These are phyloP conservation scores for Babesia divergens DNA, from an alignment of 169 alveolate species.

Conservation along the genomic window DNA sequence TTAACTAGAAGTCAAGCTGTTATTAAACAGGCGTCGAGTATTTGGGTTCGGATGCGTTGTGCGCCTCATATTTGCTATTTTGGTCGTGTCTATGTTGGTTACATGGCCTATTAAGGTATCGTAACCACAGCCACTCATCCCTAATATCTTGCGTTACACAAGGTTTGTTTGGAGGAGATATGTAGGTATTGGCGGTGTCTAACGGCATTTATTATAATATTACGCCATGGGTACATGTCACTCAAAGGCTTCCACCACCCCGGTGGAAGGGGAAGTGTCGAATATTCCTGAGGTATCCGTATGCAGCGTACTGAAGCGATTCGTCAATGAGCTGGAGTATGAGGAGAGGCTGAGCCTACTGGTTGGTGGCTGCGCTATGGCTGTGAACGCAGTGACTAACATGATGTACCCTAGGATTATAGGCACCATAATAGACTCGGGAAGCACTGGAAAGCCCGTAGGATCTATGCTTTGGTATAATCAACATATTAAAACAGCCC, in stretches of 20 bases:
- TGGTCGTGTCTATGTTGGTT: no score
- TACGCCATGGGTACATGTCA: not conserved
- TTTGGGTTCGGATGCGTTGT: no score
- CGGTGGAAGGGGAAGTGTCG: constrained; percentile 1
- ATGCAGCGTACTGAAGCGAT: constrained; percentile 10
- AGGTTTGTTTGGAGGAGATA: no score
- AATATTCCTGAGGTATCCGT: not conserved
- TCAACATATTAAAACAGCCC: not conserved
- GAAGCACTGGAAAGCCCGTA: constrained; percentile 13
- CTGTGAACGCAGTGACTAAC: constrained; percentile 47
- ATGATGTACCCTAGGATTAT: constrained; percentile 55
- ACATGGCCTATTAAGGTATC: no score
- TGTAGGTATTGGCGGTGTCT: not conserved
- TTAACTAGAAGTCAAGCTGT: no score
- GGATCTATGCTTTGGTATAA: not conserved
- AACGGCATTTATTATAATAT: not conserved
- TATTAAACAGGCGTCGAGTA: no score
- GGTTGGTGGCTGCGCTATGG: constrained; percentile 44
- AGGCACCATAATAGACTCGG: constrained; percentile 55
- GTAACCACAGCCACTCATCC: no score
- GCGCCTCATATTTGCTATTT: no score
- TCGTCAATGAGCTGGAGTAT: constrained; percentile 32
- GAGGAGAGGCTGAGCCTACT: constrained; percentile 28
- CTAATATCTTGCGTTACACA: no score
- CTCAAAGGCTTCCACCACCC: not conserved